phyloP scores from a whole-genome alignment of 371 early-diverging fungal genomes.

The Sanchytrium tribonematis region DNA sequence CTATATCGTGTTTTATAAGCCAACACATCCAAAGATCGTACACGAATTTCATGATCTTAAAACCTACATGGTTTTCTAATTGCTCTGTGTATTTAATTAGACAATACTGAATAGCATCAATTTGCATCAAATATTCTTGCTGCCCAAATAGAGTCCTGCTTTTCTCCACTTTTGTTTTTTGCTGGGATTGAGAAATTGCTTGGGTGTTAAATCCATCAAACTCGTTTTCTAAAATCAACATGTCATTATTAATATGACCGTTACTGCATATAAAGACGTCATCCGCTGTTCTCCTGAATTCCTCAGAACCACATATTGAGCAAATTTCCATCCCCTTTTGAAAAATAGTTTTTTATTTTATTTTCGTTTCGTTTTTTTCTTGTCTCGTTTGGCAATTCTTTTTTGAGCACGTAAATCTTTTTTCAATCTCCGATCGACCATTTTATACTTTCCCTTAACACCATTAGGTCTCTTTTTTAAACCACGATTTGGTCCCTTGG shows the following conservation, averaged over 20 bases:
- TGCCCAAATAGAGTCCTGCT: neutral
- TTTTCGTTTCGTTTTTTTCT: constrained; percentile 20
- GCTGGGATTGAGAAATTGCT: neutral
- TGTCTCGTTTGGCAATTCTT: constrained; percentile 19
- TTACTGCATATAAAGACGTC: neutral
- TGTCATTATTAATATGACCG: neutral
- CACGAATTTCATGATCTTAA: neutral
- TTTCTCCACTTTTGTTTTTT: neutral
- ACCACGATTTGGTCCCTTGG: constrained; percentile 50
- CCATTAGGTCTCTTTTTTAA: constrained; percentile 78
- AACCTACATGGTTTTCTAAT: neutral
- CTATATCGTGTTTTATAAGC: neutral
- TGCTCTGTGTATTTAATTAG: neutral
- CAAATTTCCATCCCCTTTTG: neutral
- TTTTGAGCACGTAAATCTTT: constrained; percentile 61
- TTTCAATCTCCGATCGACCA: constrained; percentile 81
- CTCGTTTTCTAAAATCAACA: neutral
- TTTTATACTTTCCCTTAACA: constrained; percentile 73
- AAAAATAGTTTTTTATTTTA: constrained; percentile 20
- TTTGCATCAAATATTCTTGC: neutral
- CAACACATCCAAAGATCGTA: neutral
- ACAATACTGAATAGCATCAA: neutral
- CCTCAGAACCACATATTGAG: neutral
- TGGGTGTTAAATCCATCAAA: neutral
- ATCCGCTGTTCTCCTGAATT: neutral